Percentiles rank a stretch among this genome's conserved stretches.
Conservation (phyloP, 441 rosid genomes). For the Theobroma grandiflorum region DNA sequence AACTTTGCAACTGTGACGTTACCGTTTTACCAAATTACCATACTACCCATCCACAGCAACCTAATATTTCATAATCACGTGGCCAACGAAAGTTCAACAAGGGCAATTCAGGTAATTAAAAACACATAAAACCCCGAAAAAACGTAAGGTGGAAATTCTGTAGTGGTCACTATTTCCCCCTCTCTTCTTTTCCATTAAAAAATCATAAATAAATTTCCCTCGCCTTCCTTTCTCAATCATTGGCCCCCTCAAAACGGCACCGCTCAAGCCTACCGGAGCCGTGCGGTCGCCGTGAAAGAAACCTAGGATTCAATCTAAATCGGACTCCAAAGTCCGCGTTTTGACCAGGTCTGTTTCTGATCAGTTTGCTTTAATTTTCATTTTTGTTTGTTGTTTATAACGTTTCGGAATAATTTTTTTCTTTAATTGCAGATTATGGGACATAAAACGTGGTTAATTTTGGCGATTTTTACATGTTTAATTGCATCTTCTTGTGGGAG, state of each 20-base stretch:
- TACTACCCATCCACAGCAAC: neutral
- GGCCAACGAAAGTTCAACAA: neutral
- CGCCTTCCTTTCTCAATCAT: neutral
- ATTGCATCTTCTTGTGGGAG: constrained; percentile 44
- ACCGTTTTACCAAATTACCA: neutral
- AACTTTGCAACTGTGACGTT: neutral
- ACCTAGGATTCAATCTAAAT: neutral
- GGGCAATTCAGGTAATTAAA: neutral
- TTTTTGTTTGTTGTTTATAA: neutral
- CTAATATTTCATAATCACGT: neutral
- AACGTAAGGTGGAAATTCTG: too few species aligned
- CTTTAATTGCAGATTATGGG: constrained; percentile 51
- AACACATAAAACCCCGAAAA: too few species aligned
- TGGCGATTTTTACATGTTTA: constrained; percentile 43
- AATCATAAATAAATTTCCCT: neutral
- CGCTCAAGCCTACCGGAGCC: constrained; percentile 3
- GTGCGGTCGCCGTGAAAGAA: neutral
- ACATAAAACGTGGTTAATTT: constrained; percentile 41
- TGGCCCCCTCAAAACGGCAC: neutral
- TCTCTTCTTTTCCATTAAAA: neutral
- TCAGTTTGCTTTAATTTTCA: neutral
- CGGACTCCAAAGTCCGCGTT: constrained; percentile 11
- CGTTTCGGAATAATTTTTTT: neutral
- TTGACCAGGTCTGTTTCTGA: neutral
- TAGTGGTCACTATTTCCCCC: neutral